These are phyloP conservation scores for Colletotrichum agaves DNA, from an alignment of 2,329 filamentous ascomycete genomes.

Conservation along the genomic window DNA sequence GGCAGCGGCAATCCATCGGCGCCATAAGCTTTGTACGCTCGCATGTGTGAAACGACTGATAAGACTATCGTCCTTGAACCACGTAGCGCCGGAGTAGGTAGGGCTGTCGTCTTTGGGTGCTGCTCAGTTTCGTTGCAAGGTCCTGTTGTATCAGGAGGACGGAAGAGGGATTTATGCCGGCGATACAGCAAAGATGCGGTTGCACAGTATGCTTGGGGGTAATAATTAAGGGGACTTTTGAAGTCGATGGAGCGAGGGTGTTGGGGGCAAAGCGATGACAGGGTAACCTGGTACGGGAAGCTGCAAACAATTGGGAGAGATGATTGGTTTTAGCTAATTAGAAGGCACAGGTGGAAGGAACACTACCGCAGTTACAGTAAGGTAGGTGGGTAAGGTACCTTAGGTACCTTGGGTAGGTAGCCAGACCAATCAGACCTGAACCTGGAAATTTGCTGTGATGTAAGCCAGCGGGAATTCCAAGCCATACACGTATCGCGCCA, in stretches of 20 bases:
- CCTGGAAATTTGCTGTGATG: not conserved
- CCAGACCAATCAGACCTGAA: not conserved
- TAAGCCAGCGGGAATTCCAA: too few species aligned
- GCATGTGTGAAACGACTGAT: slow-evolving; percentile 25
- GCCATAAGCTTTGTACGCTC: slow-evolving; percentile 24
- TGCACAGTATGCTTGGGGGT: not conserved
- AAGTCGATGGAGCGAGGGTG: not conserved
- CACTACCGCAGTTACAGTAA: too few species aligned
- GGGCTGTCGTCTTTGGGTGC: slow-evolving; percentile 14
- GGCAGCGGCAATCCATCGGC: slow-evolving; percentile 25
- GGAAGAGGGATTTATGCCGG: not conserved
- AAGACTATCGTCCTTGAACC: slow-evolving; percentile 19
- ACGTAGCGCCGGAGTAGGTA: not conserved
- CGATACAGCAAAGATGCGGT: not conserved
- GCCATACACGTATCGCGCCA: not conserved
- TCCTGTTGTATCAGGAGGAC: not conserved
- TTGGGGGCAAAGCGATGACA: not conserved
- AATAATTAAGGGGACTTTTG: too few species aligned
- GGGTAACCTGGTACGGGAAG: not conserved
- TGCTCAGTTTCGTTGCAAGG: not conserved
- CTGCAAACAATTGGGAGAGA: not conserved
- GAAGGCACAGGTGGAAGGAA: not conserved
- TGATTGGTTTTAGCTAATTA: not conserved
- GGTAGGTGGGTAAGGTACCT: too few species aligned
- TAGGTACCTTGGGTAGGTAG: not conserved